Conservation (phyloP, 2,329 filamentous ascomycete species). For the Colletotrichum liriopes region DNA sequence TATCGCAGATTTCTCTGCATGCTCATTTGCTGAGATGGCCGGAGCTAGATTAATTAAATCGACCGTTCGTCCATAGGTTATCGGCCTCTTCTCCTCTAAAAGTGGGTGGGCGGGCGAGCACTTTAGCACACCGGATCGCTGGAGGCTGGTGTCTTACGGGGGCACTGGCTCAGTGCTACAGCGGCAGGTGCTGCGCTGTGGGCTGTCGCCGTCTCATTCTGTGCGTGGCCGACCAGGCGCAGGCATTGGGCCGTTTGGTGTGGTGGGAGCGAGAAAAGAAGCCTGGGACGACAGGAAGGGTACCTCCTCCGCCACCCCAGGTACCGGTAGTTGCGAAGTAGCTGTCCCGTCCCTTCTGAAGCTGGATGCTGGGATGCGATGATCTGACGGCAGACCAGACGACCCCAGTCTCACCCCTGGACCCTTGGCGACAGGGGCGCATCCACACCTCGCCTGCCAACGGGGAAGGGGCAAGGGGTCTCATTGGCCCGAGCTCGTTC, state of each 20-base stretch:
- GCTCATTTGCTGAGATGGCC: conserved; percentile 25
- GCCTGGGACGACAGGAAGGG: conserved; percentile 17
- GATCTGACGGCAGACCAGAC: conserved; percentile 43
- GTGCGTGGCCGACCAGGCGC: conserved; percentile 17
- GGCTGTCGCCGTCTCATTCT: background rate
- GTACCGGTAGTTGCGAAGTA: background rate
- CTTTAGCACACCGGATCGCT: conserved; percentile 2
- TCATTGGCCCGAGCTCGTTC: conserved; percentile 53
- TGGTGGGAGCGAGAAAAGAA: conserved; percentile 4
- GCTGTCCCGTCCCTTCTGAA: conserved; percentile 4
- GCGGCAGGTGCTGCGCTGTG: background rate
- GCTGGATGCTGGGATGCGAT: conserved; percentile 19
- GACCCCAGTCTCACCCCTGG: conserved; percentile 38
- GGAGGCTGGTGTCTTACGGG: conserved; percentile 32
- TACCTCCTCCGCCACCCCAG: conserved; percentile 1
- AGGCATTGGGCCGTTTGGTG: conserved; percentile 6
- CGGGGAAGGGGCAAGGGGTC: conserved; percentile 46
- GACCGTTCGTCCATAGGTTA: conserved; percentile 11
- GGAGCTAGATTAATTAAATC: conserved; percentile 35
- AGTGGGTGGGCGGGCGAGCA: conserved; percentile 22
- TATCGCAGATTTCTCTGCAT: conserved; percentile 29
- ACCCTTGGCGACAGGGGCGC: conserved; percentile 33
- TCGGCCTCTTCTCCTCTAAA: conserved; percentile 29
- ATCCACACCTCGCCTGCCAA: conserved; percentile 41
- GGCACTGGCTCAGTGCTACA: conserved; percentile 11